Base-by-base conservation (phyloP, 1,284 basidiomycete species). In the Ganoderma meredithae region DNA sequence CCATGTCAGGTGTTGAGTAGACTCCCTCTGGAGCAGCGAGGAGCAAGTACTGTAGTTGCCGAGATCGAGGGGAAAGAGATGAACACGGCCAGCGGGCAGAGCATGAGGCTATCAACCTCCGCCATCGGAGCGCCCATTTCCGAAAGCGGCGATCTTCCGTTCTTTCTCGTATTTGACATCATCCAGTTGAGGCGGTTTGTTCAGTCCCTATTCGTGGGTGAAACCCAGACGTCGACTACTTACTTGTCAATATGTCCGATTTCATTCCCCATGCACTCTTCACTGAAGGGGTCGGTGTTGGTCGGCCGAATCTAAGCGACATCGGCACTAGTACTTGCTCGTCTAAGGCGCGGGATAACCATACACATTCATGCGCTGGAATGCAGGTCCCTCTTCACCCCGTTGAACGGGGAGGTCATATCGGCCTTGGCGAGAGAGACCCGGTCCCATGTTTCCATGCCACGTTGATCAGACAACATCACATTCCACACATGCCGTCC, bases 61-160 rank as follows among this genome's bases (percentile, higher is more conserved):
- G 33, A 58, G 55, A 39, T 58, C 31, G 19, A 36, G 36, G 33
- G 33, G 52, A 22, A 15, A 13, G 17, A 3, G 25, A 53, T 31
- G 22, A 22, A 31, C 31, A 31, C 31, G 31, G 31, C 31, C 31
- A 31, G 31, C 31, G 3, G 31, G 31, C 31, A 31, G 36, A 52
- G 52, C 70, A 67, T 63, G 70, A 71, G 70, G 70, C 70, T 71
- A 71, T 63, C 40, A 40, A 62, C 68, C 70, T 55, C 62, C 64
- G 44, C 62, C 64, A 0, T 19, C 58, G 59, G 67, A 41, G 58
- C 66, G 60, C 40, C 25, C 65, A 15, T 19, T 12, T 13, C 64
- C n/a, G 13, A 39, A 41, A 22, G 3, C 3, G 59, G 56, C 61
- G 47, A 49, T 25, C 33, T 25, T 25, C 13, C 62, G 36, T 27